Base-by-base conservation (phyloP, 2,329 filamentous ascomycete species). In the Annulohypoxylon truncatum region DNA sequence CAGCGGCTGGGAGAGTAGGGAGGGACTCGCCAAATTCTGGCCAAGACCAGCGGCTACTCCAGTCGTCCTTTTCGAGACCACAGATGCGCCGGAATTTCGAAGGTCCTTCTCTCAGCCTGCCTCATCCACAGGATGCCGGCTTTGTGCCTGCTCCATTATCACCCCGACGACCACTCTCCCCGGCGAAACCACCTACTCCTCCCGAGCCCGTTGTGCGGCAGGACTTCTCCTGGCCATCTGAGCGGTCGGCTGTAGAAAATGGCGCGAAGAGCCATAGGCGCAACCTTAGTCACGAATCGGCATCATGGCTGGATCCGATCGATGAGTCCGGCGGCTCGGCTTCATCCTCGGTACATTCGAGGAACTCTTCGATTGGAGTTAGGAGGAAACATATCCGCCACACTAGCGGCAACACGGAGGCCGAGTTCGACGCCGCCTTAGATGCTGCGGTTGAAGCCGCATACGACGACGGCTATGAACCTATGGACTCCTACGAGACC, bases 401-500 rank as follows among this genome's bases (percentile, higher is more conserved):
- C 33, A 77, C 85, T 2, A 95, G 92, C 69, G 89, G 89, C 46
- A 89, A 86, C 28, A 96, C 93, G 0, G 93, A 97, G 77, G 91
- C 92, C 5, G 94, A 97, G 75, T 97, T 98, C 71, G 94, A 97
- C 79, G 94, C 93, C 7, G 96, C 96, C 3, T 84, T 98, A 44
- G 95, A 98, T 80, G 95, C 94, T 22, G 96, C 96, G 12, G 94
- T 98, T 7, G 96, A 98, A 78, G 95, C 95, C 53, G 96, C 95
- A 4, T 99, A 98, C 77, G 92, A 97, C 76, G 94, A 97, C 68
- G 92, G 92, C 0, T 92, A 93, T 68, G 94, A 97, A 75, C 92
- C 92, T 3, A 88, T 87, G 77, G 84, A 84, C 15, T 78, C 84
- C 5, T 80, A 82, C 22, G 79, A 83, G n/a, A 76, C 69, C 61